Percentiles rank a stretch among this genome's conserved stretches.
These are phyloP conservation scores for Panaeolus cyanescens DNA, from an alignment of 768 basidiomycete species.

Conservation along the genomic window DNA sequence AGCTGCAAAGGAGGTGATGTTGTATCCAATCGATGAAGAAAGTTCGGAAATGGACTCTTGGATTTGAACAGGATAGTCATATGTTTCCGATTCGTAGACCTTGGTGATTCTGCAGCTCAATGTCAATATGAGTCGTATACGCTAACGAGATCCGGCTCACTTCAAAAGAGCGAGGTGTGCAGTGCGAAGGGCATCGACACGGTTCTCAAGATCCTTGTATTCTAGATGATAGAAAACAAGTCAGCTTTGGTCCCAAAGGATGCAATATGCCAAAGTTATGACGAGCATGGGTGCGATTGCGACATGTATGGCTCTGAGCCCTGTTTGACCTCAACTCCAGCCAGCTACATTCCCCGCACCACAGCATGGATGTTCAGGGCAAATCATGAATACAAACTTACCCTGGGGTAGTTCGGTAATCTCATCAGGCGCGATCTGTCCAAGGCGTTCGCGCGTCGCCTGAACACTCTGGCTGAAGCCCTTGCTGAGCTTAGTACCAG, in stretches of 20 bases:
- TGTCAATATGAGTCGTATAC: background rate
- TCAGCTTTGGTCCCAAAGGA: background rate
- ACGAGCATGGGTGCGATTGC: background rate
- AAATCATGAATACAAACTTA: constrained; percentile 24
- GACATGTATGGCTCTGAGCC: background rate
- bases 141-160: constrained; percentile 39
- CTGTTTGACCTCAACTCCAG: background rate
- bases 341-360: background rate
- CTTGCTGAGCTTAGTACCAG: constrained; percentile 75
- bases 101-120: constrained; percentile 67
- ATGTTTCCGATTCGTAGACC: constrained; percentile 86
- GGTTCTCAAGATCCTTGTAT: constrained; percentile 93
- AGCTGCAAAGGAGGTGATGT: constrained; percentile 83
- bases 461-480: constrained; percentile 83
- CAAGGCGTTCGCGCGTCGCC: constrained; percentile 85
- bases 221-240: constrained; percentile 47
- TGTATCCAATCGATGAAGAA: constrained; percentile 55
- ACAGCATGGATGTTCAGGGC: background rate
- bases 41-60: constrained; percentile 48
- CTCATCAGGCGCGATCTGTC: constrained; percentile 87
- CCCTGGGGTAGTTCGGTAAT: constrained; percentile 94
- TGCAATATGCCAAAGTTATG: background rate
- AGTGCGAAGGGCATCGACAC: constrained; percentile 87
- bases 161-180: constrained; percentile 80
- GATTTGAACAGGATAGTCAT: constrained; percentile 89